A percentile compares a stretch with the other conserved stretches of the same genome.
Conservation (phyloP, 495 filamentous ascomycete genomes). For the Xylaria palmicola region DNA sequence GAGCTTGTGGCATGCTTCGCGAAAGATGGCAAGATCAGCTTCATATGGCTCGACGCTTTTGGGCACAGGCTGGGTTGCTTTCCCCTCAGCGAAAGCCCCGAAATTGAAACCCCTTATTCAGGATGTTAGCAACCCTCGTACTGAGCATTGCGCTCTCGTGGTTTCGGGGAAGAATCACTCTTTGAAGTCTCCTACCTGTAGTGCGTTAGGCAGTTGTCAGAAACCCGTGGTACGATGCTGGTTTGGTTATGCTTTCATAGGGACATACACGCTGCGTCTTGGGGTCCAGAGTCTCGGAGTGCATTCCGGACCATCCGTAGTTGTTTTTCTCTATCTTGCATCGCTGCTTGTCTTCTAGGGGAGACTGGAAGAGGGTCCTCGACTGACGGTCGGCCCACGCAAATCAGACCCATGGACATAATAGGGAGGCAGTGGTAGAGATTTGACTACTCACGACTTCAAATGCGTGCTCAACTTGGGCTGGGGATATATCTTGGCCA, state of each 20-base stretch:
- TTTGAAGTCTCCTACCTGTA: slow-evolving; percentile 85
- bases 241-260: neutral
- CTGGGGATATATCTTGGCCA: slow-evolving; percentile 61
- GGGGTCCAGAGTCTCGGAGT: slow-evolving; percentile 83
- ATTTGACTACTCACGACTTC: slow-evolving; percentile 55
- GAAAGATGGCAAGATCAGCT: slow-evolving; percentile 62
- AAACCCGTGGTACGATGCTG: neutral
- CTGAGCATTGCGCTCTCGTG: neutral
- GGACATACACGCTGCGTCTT: slow-evolving; percentile 69
- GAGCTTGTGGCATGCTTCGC: slow-evolving; percentile 66
- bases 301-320: slow-evolving; percentile 85
- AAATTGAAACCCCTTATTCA: slow-evolving; percentile 89
- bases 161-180: slow-evolving; percentile 56
- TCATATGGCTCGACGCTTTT: slow-evolving; percentile 59
- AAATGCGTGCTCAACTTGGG: slow-evolving; percentile 72
- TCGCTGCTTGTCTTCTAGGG: slow-evolving; percentile 66
- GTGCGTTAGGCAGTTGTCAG: slow-evolving; percentile 2
- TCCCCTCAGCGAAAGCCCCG: slow-evolving; percentile 67
- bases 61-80: slow-evolving; percentile 81
- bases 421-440: neutral
- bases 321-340: slow-evolving; percentile 78
- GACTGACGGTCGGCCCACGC: no score
- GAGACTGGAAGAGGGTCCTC: slow-evolving; percentile 71
- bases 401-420: no score
- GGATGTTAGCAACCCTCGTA: neutral